A percentile compares a stretch with the other conserved stretches of the same genome.
These are phyloP conservation scores for Ogataea zsoltii DNA, from an alignment of 805 yeast genomes.

Conservation along the genomic window DNA sequence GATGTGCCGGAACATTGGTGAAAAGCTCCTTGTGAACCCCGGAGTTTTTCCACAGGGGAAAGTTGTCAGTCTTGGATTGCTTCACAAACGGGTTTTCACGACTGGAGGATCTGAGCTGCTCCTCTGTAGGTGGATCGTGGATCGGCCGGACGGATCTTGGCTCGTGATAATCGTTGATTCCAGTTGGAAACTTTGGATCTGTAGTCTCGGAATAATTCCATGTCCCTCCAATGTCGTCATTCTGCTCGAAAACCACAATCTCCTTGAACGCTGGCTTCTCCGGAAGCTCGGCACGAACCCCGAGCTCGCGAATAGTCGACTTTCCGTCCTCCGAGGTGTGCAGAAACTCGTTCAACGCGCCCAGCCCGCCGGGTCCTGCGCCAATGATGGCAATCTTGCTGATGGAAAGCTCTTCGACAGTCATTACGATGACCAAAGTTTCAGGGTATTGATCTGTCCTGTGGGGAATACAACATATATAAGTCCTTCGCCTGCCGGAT, in stretches of 20 bases:
- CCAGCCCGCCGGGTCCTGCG: slow-evolving; percentile 13
- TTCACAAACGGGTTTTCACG: slow-evolving; percentile 33
- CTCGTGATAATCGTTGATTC: slow-evolving; percentile 4
- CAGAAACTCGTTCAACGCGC: slow-evolving; percentile 10
- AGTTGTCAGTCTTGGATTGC: slow-evolving; percentile 6
- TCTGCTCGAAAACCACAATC: slow-evolving; percentile 40
- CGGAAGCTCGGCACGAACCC: slow-evolving; percentile 2
- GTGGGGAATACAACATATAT: no score
- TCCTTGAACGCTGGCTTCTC: slow-evolving; percentile 31
- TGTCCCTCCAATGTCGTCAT: slow-evolving; percentile 38
- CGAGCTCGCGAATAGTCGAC: slow-evolving; percentile 21
- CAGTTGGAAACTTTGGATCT: slow-evolving; percentile 25
- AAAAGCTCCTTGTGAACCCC: slow-evolving; percentile 67
- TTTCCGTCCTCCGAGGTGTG: slow-evolving; percentile 32
- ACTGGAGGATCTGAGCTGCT: slow-evolving; percentile 16
- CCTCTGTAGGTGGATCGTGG: slow-evolving; percentile 19
- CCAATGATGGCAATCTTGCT: slow-evolving; percentile 10
- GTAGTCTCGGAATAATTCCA: slow-evolving; percentile 30
- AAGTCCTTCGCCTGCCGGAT: no score
- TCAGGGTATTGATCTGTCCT: no score
- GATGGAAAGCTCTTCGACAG: slow-evolving; percentile 3
- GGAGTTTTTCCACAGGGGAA: slow-evolving; percentile 35
- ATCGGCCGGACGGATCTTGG: slow-evolving; percentile 18
- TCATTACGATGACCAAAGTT: no score
- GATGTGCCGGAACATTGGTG: slow-evolving; percentile 61